Evolutionary conservation across 2,329 filamentous ascomycete genomes (phyloP).

Genomic region (Lasiodiplodia sp.): DNA sequence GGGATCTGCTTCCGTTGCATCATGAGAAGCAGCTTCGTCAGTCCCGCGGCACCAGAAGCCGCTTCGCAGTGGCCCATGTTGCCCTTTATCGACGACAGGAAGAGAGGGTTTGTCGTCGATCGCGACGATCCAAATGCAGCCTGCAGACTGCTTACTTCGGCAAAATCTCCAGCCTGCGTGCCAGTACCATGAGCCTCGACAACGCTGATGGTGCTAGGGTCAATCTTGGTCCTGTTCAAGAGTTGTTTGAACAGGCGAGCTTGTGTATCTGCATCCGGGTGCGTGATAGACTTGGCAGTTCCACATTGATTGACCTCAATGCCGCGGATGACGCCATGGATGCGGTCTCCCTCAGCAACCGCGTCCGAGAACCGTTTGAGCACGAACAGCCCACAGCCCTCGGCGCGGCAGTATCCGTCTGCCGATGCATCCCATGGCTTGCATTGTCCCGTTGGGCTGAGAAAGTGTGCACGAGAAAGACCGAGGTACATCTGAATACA

Average conservation of each 20-base stretch:
- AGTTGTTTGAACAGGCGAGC: constrained; percentile 24
- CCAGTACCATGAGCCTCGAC: constrained; percentile 61
- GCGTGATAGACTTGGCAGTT: constrained; percentile 21
- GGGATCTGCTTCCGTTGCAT: constrained; percentile 34
- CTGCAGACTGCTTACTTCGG: constrained; percentile 35
- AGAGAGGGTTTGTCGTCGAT: background rate
- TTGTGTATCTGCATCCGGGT: constrained; percentile 32
- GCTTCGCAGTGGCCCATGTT: constrained; percentile 43
- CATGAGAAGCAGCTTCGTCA: constrained; percentile 41
- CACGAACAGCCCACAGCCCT: constrained; percentile 57
- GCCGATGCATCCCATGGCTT: constrained; percentile 46
- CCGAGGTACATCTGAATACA: constrained; percentile 35
- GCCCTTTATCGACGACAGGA: constrained; percentile 36
- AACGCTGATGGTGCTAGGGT: constrained; percentile 26
- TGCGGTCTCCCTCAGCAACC: constrained; percentile 55
- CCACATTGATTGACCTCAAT: constrained; percentile 21
- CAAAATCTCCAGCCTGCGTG: constrained; percentile 59
- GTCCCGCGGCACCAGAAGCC: constrained; percentile 37
- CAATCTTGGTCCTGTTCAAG: constrained; percentile 6
- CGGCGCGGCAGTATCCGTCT: constrained; percentile 61
- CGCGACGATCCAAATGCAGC: background rate
- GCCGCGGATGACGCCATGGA: constrained; percentile 51
- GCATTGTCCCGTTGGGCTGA: constrained; percentile 56
- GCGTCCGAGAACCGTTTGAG: constrained; percentile 59
- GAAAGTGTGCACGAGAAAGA: constrained; percentile 49